These are phyloP conservation scores for Paxillus ammoniavirescens DNA, from an alignment of 768 basidiomycete genomes.

Conservation along the genomic window DNA sequence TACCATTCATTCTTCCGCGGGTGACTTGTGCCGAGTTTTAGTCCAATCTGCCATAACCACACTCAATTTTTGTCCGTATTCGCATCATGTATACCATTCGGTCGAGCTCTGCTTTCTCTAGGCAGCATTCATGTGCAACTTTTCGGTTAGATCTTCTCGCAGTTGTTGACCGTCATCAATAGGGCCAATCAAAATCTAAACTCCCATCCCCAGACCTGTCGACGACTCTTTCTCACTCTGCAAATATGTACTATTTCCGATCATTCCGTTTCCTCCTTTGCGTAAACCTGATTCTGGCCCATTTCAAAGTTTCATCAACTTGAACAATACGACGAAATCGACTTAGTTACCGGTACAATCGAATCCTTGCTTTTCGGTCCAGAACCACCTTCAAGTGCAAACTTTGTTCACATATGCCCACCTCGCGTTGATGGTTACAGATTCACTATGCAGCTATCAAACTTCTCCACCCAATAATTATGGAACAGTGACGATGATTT, in stretches of 20 bases:
- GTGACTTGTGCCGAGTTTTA: no score
- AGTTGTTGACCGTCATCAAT: background rate
- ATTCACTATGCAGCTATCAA: background rate
- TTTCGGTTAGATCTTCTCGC: background rate
- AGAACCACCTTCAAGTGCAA: background rate
- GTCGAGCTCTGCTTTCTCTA: background rate
- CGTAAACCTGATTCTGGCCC: background rate
- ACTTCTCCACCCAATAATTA: slow-evolving; percentile 16
- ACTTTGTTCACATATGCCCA: background rate
- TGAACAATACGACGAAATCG: background rate
- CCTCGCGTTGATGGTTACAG: background rate
- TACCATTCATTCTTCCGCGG: background rate
- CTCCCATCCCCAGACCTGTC: background rate
- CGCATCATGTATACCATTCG: background rate
- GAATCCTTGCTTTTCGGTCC: background rate
- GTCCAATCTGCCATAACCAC: background rate
- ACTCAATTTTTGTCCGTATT: background rate
- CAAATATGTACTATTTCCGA: background rate
- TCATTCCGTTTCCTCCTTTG: background rate
- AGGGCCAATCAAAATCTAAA: background rate
- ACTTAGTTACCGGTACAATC: background rate
- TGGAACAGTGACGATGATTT: slow-evolving; percentile 29
- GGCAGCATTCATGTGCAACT: background rate
- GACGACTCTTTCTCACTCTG: background rate
- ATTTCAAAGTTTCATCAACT: background rate